Conservation (phyloP, 192 early-diverging fungal species). For the Linnemannia zychae region DNA sequence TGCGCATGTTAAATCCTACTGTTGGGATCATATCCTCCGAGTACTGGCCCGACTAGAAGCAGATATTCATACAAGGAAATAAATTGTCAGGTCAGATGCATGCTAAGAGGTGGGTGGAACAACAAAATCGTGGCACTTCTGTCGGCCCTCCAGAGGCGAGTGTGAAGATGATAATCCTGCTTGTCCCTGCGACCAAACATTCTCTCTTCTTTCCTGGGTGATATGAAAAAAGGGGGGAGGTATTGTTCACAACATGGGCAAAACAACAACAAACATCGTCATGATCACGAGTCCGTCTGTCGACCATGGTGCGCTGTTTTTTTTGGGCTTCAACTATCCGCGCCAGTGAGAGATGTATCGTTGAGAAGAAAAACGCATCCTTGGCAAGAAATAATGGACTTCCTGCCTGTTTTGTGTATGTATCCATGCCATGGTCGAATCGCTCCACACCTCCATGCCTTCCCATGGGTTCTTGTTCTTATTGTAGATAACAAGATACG, state of each 20-base stretch:
- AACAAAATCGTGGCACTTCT: not conserved
- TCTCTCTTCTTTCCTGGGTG: not conserved
- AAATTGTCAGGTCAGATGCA: not conserved
- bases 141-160: not conserved
- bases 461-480: not conserved
- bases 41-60: constrained; percentile 76
- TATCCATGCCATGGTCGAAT: not conserved
- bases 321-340: not conserved
- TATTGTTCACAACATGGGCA: not conserved
- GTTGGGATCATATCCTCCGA: constrained; percentile 96
- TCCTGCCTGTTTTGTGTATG: not conserved
- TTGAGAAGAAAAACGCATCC: not conserved
- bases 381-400: not conserved
- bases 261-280: constrained; percentile 4
- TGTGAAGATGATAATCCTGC: not conserved
- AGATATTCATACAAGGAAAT: not conserved
- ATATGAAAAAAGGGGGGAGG: not conserved
- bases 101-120: not conserved
- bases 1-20: constrained; percentile 99
- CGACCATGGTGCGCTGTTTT: not conserved
- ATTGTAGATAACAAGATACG: not conserved
- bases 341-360: not conserved
- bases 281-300: not conserved
- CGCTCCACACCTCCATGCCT: not conserved
- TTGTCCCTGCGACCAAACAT: too few relatives aligned